Evolutionary conservation across 75 land plant genomes (phyloP).

Genomic region (Sequoiadendron giganteum): DNA sequence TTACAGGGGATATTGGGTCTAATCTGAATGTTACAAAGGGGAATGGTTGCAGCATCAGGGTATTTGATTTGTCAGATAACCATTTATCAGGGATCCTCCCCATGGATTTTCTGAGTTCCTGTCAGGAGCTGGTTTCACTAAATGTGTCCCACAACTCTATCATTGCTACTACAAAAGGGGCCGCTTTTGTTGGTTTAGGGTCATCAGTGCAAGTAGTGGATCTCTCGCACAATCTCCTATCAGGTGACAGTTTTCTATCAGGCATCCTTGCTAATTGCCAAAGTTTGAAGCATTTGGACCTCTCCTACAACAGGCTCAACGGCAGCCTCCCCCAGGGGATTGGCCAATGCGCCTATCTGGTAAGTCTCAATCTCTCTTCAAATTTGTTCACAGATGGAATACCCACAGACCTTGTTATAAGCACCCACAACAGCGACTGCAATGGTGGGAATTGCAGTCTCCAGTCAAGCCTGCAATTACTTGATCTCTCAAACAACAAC

Average conservation of each 20-base stretch:
- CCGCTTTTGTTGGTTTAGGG: constrained; percentile 12
- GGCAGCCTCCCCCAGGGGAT: constrained; percentile 18
- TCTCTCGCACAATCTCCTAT: constrained; percentile 58
- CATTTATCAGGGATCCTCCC: constrained; percentile 40
- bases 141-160: constrained; percentile 52
- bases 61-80: constrained; percentile 70
- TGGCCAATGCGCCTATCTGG: constrained; percentile 23
- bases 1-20: constrained; percentile 40
- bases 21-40: not conserved
- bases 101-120: constrained; percentile 27
- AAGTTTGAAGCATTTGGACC: constrained; percentile 46
- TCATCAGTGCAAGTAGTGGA: constrained; percentile 48
- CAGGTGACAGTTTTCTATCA: constrained; percentile 31
- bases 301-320: constrained; percentile 53
- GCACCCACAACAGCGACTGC: not conserved
- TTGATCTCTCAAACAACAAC: constrained; percentile 64
- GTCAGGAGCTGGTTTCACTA: constrained; percentile 31
- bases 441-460: constrained; percentile 11
- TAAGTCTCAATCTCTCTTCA: constrained; percentile 40
- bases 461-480: constrained; percentile 18
- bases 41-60: constrained; percentile 20
- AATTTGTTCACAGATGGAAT: constrained; percentile 38
- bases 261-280: constrained; percentile 31
- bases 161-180: constrained; percentile 8
- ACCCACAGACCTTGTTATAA: constrained; percentile 24